Conservation (phyloP, 176 grass and related monocot genomes). For the barley (Hordeum vulgare) region MorexV3_pseudomolecules_assembly NC_058520.1:521802778-521803277, state of each 20-base stretch:
- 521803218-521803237: not conserved
- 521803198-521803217: not conserved
- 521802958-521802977: not conserved
- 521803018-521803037: slow-evolving; percentile 21
- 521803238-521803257: not conserved
- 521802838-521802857: slow-evolving; percentile 5
- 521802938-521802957: not conserved
- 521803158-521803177: slow-evolving; percentile 6
- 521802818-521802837: slow-evolving; percentile 15
- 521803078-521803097: not conserved
- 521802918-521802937: not conserved
- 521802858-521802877: slow-evolving; percentile 18
- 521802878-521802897: slow-evolving; percentile 35
- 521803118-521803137: not conserved
- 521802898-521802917: slow-evolving; percentile 6
- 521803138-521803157: not conserved
- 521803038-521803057: slow-evolving; percentile 32
- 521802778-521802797: not conserved
- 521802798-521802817: slow-evolving; percentile 17
- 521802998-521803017: slow-evolving; percentile 27
- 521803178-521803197: not conserved
- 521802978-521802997: not conserved
- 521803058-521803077: slow-evolving; percentile 33
- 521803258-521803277: not conserved
- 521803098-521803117: not conserved